Evolutionary conservation across 2,329 filamentous ascomycete species (phyloP).

Genomic region (Neophaeococcomyces mojaviensis): DNA sequence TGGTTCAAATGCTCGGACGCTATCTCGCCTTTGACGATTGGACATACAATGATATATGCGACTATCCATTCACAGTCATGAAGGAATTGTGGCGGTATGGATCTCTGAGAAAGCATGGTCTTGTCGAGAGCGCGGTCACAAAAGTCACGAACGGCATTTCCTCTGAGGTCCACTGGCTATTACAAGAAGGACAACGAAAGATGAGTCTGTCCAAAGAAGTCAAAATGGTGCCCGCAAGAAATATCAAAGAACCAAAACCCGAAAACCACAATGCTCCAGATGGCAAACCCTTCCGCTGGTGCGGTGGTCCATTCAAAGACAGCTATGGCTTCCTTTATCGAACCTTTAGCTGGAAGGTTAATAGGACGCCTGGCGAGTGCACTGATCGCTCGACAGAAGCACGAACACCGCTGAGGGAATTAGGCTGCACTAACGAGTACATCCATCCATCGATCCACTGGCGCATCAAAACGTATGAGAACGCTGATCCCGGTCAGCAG

Average conservation of each 20-base stretch:
- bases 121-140: no score
- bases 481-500: no score
- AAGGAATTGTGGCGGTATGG: not conserved
- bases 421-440: not conserved
- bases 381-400: not conserved
- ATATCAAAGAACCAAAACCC: no score
- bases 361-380: not conserved
- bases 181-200: no score
- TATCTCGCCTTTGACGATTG: conserved; percentile 2
- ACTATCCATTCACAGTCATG: not conserved
- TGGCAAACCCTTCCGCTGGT: not conserved
- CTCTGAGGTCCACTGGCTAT: no score
- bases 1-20: conserved; percentile 1
- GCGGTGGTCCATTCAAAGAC: not conserved
- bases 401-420: not conserved
- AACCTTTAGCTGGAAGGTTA: not conserved
- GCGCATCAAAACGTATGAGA: not conserved
- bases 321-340: not conserved
- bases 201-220: no score
- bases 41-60: not conserved
- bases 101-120: no score
- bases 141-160: no score
- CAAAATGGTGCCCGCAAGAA: no score
- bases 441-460: not conserved
- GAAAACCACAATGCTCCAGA: no score